Percentiles rank a stretch among this genome's conserved stretches.
phyloP scores from a whole-genome alignment of 2,329 filamentous ascomycete species.

The Aspergillus proliferans region DNA sequence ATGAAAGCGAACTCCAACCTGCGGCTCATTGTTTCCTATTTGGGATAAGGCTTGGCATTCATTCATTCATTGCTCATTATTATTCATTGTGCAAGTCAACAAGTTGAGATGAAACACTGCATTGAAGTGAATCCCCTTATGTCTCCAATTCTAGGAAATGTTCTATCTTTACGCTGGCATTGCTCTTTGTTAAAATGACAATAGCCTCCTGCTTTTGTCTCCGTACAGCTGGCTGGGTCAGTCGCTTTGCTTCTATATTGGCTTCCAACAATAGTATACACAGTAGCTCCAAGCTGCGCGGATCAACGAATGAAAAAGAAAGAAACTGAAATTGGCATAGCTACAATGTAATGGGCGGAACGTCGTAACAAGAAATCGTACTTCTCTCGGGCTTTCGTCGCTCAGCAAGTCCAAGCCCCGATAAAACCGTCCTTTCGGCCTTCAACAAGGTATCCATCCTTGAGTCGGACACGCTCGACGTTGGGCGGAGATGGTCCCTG shows the following conservation, averaged over 20 bases:
- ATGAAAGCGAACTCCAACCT: background rate
- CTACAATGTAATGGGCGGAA: background rate
- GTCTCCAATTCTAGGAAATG: no score
- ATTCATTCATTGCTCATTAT: background rate
- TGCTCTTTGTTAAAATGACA: background rate
- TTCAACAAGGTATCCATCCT: conserved; percentile 90
- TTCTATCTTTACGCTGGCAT: no score
- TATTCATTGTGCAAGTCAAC: no score
- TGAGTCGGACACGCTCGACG: conserved; percentile 81
- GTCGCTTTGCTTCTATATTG: conserved; percentile 1
- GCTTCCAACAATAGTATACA: conserved; percentile 2
- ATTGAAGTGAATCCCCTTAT: no score
- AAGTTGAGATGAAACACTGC: no score
- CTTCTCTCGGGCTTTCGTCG: conserved; percentile 3
- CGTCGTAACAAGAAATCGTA: background rate
- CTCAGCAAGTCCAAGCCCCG: conserved; percentile 78
- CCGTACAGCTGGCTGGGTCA: background rate
- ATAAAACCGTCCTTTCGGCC: conserved; percentile 81
- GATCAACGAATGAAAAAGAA: background rate
- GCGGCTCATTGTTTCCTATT: background rate
- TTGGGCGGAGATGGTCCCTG: conserved; percentile 60
- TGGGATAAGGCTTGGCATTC: background rate
- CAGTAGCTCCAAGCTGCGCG: background rate
- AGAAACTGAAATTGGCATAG: background rate
- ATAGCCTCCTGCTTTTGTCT: background rate